A percentile compares a stretch with the other conserved stretches of the same genome.
phyloP scores from a whole-genome alignment of 805 yeast species.

The Blastobotrys muscicola region DNA sequence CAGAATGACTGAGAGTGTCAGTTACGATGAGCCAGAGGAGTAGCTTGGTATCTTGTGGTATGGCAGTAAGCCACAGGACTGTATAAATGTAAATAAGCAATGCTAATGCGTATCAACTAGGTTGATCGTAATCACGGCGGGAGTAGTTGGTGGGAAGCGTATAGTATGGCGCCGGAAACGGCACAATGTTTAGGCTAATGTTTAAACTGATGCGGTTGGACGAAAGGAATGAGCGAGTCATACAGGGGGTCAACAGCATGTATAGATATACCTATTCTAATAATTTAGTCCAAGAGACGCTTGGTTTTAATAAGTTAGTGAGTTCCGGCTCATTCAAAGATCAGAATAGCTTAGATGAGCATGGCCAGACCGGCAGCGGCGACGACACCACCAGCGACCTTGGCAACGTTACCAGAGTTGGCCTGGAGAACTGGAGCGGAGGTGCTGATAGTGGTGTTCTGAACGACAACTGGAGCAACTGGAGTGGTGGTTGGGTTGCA shows the following conservation, averaged over 20 bases:
- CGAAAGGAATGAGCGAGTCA: too few species aligned
- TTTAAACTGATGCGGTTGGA: too few species aligned
- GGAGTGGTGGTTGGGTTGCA: not conserved
- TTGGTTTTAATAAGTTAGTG: not conserved
- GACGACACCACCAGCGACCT: not conserved
- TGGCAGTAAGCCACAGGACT: not conserved
- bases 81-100: too few species aligned
- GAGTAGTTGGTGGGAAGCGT: too few species aligned
- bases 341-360: not conserved
- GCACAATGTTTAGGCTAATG: too few species aligned
- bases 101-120: not conserved
- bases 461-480: not conserved
- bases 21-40: constrained; percentile 21
- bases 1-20: constrained; percentile 20
- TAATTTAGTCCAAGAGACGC: not conserved
- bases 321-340: too few species aligned
- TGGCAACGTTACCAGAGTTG: not conserved
- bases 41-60: constrained; percentile 1
- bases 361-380: not conserved
- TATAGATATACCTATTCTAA: not conserved
- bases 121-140: not conserved
- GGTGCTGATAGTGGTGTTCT: too few species aligned
- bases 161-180: too few species aligned
- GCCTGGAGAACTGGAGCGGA: too few species aligned
- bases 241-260: not conserved